Evolutionary conservation across 2,329 filamentous ascomycete genomes (phyloP).

Genomic region (Pochonia chlamydosporia): DNA sequence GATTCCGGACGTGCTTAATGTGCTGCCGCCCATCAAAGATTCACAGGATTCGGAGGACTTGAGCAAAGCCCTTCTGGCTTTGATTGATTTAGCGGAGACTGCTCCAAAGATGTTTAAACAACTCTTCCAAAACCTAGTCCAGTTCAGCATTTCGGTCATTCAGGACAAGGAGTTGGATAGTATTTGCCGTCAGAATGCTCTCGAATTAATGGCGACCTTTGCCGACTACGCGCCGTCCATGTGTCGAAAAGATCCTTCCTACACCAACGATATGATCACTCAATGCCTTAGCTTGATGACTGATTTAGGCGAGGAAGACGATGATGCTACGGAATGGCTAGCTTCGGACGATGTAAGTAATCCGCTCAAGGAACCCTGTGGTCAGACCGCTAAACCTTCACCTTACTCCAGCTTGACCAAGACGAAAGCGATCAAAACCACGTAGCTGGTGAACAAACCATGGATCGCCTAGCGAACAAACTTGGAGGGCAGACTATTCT

Average conservation of each 20-base stretch:
- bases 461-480: conserved; percentile 96
- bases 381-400: not conserved
- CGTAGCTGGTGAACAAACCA: conserved; percentile 94
- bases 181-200: conserved; percentile 83
- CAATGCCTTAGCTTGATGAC: conserved; percentile 98
- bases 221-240: conserved; percentile 90
- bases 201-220: conserved; percentile 97
- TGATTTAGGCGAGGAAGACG: conserved; percentile 88
- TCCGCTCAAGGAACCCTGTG: not conserved
- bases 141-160: conserved; percentile 88
- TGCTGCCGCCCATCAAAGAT: conserved; percentile 90
- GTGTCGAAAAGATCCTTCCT: conserved; percentile 90
- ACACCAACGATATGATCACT: conserved; percentile 94
- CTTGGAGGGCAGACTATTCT: conserved; percentile 91
- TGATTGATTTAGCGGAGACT: conserved; percentile 93
- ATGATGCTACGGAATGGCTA: conserved; percentile 92
- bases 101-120: conserved; percentile 96
- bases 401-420: conserved; percentile 62
- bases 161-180: conserved; percentile 93
- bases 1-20: conserved; percentile 87
- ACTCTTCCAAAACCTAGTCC: conserved; percentile 87
- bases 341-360: conserved; percentile 75
- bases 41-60: conserved; percentile 85
- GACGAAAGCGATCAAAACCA: conserved; percentile 97
- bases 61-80: conserved; percentile 78